Percentiles rank a stretch among this genome's conserved stretches.
These are phyloP conservation scores for Sarocladium oryzae DNA, from an alignment of 2,329 filamentous ascomycete species.

Conservation along the genomic window DNA sequence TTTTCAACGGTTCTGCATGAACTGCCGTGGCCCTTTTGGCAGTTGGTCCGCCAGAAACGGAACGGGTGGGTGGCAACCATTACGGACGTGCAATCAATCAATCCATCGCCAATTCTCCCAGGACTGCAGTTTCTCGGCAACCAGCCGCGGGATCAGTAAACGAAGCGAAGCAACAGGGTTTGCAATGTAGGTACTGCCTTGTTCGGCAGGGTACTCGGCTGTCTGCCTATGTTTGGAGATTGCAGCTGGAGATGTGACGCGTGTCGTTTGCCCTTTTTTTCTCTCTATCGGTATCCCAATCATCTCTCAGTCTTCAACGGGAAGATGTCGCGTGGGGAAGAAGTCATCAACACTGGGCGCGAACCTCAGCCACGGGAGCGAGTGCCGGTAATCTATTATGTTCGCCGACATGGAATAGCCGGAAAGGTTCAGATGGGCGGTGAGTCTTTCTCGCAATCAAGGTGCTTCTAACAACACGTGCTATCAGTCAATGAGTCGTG, in stretches of 20 bases:
- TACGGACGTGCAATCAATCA: not conserved
- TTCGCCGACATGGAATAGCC: too few species aligned
- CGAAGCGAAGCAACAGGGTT: too few species aligned
- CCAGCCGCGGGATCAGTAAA: too few species aligned
- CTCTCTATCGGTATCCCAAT: not conserved
- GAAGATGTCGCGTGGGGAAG: not conserved
- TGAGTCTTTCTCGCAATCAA: not conserved
- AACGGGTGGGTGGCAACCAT: not conserved
- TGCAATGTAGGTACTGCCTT: too few species aligned
- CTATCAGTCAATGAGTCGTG: not conserved
- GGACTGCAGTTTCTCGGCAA: not conserved
- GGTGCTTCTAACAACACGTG: too few species aligned
- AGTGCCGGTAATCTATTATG: not conserved
- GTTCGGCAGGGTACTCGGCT: not conserved
- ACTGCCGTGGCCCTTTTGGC: not conserved
- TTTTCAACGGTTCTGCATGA: constrained; percentile 1
- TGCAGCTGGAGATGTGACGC: not conserved
- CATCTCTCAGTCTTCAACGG: not conserved
- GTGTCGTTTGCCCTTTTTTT: too few species aligned
- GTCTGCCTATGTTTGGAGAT: not conserved
- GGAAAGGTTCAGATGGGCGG: not conserved
- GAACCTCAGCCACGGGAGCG: not conserved
- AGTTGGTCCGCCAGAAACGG: not conserved
- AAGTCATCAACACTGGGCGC: constrained; percentile 4
- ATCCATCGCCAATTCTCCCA: too few species aligned